A percentile compares a stretch with the other conserved stretches of the same genome.
phyloP scores from a whole-genome alignment of 2,329 filamentous ascomycete species.

The Shiraia bambusicola region DNA sequence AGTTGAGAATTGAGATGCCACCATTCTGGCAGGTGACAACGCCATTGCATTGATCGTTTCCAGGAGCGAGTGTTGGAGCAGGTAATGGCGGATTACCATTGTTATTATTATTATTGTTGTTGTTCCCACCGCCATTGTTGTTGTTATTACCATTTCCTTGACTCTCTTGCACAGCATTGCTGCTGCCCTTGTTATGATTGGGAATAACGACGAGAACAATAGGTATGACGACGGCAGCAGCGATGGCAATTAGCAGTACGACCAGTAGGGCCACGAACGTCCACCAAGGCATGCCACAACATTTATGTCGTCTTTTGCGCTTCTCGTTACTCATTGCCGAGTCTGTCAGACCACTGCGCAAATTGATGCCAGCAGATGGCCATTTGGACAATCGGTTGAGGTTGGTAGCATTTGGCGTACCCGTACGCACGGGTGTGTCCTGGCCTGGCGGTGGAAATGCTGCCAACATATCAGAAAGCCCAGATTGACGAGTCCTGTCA shows the following conservation, averaged over 20 bases:
- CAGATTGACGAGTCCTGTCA: conserved; percentile 48
- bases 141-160: conserved; percentile 14
- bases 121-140: conserved; percentile 24
- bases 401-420: conserved; percentile 38
- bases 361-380: conserved; percentile 24
- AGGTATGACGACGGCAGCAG: conserved; percentile 81
- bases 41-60: conserved; percentile 55
- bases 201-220: conserved; percentile 63
- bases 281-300: conserved; percentile 83
- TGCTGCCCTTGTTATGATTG: conserved; percentile 44
- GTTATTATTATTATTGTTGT: too few species aligned
- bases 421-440: conserved; percentile 42
- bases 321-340: conserved; percentile 26
- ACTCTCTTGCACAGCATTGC: conserved; percentile 20
- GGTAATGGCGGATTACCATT: conserved; percentile 15
- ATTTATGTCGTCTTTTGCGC: conserved; percentile 58
- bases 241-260: conserved; percentile 69
- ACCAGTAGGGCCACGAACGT: conserved; percentile 68
- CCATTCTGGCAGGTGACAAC: conserved; percentile 74
- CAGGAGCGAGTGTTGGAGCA: conserved; percentile 22
- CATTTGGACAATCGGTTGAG: conserved; percentile 30
- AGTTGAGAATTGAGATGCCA: conserved; percentile 70
- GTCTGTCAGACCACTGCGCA: conserved; percentile 14
- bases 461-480: conserved; percentile 64
- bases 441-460: conserved; percentile 63